Conservation (phyloP, 164 flowering plant genomes). For the Macadamia tetraphylla region DNA sequence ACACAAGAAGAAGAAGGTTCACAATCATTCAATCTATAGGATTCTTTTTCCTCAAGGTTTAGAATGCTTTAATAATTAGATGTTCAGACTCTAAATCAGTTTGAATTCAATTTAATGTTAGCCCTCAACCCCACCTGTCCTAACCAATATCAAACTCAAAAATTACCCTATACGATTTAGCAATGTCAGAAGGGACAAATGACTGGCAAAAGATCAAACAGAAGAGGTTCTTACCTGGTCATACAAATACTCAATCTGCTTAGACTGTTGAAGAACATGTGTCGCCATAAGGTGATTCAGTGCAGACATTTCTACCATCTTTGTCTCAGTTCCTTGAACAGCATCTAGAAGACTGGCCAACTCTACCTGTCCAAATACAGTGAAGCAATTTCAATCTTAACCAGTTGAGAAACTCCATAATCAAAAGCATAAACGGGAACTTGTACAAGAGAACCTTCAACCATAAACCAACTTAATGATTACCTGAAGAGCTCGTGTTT, state of each 20-base stretch:
- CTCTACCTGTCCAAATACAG: conserved; percentile 49
- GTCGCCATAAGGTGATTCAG: conserved; percentile 94
- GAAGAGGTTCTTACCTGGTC: conserved; percentile 56
- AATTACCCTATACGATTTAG: neutral
- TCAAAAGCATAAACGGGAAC: neutral
- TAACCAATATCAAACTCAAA: no score
- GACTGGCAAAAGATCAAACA: neutral
- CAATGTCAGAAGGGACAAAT: neutral
- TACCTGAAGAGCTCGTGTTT: conserved; percentile 95
- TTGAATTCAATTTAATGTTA: no score
- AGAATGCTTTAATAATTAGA: no score
- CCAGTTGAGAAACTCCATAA: neutral
- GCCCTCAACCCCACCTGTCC: no score
- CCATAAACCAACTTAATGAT: neutral
- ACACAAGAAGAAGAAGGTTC: no score
- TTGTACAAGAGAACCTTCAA: neutral
- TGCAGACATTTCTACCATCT: conserved; percentile 98
- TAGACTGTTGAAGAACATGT: conserved; percentile 88
- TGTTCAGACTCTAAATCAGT: neutral
- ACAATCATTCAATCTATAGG: no score
- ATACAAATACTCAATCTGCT: conserved; percentile 78
- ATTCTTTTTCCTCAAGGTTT: no score
- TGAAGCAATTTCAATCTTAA: conserved; percentile 2
- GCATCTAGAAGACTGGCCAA: conserved; percentile 73
- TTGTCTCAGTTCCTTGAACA: conserved; percentile 85